Base-by-base conservation (phyloP, 2,329 filamentous ascomycete genomes). In the Xylaria sp. region DNA sequence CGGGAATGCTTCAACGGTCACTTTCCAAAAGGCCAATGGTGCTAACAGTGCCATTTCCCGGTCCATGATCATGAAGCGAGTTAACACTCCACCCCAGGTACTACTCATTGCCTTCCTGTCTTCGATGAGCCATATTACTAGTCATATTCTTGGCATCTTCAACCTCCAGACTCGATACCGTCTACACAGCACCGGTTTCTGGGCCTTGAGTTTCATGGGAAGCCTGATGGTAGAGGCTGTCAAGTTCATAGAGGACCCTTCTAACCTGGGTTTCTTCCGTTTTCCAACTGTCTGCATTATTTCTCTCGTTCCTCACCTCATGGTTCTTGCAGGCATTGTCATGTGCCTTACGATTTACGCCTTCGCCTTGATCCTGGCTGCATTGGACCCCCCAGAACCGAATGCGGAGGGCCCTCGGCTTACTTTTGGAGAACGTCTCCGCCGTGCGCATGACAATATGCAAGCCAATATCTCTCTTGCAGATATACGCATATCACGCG, bases 261-360 rank as follows among this genome's bases (percentile, higher is more conserved):
- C 76, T 0, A 77, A 77, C 19, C 83, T 86, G 69, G 88, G 90
- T 3, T 79, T 96, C 9, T 79, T 97, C 48, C 84, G 91, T 62
- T 97, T 96, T 65, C 94, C 94, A 2, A 97, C 92, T 0, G 92
- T 97, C 47, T 97, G 91, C 69, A 92, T 97, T 60, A 89, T 97
- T 35, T 91, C 93, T 0, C 97, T 97, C 72, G 89, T 97, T 42
- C 94, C 94, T 1, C 93, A 97, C 73, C 80, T 97, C n/a, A 78
- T 96, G 23, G 90, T 97, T 10, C 75, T 97, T 1, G 68, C 83
- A 6, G 94, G 93, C 0, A 96, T 97, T 52, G 60, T 84, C 4
- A 76, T 88, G 13, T 97, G 94, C 71, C 79, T 84, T 2, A 70
- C 79, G 6, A 95, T 99, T 52, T 97, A 97, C 71, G 76, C 76